Percentiles rank a stretch among this genome's conserved stretches.
These are phyloP conservation scores for Amphirosellinia nigrospora DNA, from an alignment of 495 filamentous ascomycete species.

Conservation along the genomic window DNA sequence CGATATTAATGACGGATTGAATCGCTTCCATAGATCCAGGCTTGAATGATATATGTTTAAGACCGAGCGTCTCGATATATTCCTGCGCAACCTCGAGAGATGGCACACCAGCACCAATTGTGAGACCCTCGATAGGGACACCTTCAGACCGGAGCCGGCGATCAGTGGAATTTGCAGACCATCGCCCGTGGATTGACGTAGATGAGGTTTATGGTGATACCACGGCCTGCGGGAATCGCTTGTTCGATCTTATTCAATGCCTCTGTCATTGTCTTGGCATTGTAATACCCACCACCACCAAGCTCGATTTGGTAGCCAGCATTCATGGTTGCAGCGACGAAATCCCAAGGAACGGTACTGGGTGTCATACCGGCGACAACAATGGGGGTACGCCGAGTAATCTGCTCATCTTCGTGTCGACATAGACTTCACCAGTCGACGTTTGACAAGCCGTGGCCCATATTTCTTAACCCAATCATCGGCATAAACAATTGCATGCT, in stretches of 20 bases:
- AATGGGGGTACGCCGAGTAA: slow-evolving; percentile 86
- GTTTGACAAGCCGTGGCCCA: slow-evolving; percentile 88
- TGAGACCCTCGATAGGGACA: slow-evolving; percentile 91
- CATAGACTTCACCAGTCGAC: slow-evolving; percentile 82
- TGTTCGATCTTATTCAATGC: slow-evolving; percentile 90
- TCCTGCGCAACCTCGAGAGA: slow-evolving; percentile 93
- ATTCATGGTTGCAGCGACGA: slow-evolving; percentile 90
- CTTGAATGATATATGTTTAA: slow-evolving; percentile 96
- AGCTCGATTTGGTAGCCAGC: slow-evolving; percentile 91
- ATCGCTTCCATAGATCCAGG: slow-evolving; percentile 90
- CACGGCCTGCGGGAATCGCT: slow-evolving; percentile 84
- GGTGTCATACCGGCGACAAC: slow-evolving; percentile 97
- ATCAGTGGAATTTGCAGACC: slow-evolving; percentile 96
- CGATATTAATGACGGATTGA: slow-evolving; percentile 88
- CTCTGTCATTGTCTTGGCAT: slow-evolving; percentile 85
- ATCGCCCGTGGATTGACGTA: slow-evolving; percentile 97
- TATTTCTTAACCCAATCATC: slow-evolving; percentile 98
- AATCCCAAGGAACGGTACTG: slow-evolving; percentile 88
- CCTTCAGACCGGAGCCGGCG: slow-evolving; percentile 82
- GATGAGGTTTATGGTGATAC: slow-evolving; percentile 93
- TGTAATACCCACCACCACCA: slow-evolving; percentile 90
- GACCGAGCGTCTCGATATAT: slow-evolving; percentile 90
- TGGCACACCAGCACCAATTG: slow-evolving; percentile 92
- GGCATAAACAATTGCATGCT: slow-evolving; percentile 91
- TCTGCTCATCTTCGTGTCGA: slow-evolving; percentile 98